Base-by-base conservation (phyloP, 73 alveolate species). In the Paramecium pentaurelia region DNA sequence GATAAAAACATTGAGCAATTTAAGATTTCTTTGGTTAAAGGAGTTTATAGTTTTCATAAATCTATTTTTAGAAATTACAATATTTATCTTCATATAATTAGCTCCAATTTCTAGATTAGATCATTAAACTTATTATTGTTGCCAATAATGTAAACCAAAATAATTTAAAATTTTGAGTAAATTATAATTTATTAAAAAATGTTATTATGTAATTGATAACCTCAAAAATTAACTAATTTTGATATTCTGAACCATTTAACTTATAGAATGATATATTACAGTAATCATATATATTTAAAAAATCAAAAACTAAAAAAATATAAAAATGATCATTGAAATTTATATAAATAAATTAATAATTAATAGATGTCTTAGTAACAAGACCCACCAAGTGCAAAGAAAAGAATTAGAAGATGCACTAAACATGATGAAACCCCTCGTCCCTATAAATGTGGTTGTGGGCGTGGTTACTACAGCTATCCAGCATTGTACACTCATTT, bases 401-500 rank as follows among this genome's bases (percentile, higher is more conserved):
- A 73, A 44, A 34, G 87, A 73, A 73, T 37, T 73, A 73, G 87
- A 73, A 73, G 87, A 73, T 73, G 87, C 64, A 73, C 87, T 22
- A 73, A 73, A 18, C 60, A 73, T 34, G 87, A 73, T 73, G 60
- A 73, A 34, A 73, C 87, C 6, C 87, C 87, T 16, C 40, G 87
- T 30, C 60, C 87, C 86, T 98, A 94, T 95, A 92, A 92, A 83
- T 98, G 99, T 83, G 99, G 99, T 10, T 98, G 99, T 92, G 99
- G 99, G 30, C 97, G 97, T 93, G 96, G 93, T 86, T 98, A 98
- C 93, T 95, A 97, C 60, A 92, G 98, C 10, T 98, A 98, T 92
- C 99, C 99, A 3, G 99, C 99, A 0, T 96, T 98, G 60, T 98
- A 98, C 94, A 98, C 99, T 44, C 99, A 98, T 86, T 97, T 98